Evolutionary conservation across 306 rosid species (phyloP).

Genomic region (Oemleria cerasiformis): DNA sequence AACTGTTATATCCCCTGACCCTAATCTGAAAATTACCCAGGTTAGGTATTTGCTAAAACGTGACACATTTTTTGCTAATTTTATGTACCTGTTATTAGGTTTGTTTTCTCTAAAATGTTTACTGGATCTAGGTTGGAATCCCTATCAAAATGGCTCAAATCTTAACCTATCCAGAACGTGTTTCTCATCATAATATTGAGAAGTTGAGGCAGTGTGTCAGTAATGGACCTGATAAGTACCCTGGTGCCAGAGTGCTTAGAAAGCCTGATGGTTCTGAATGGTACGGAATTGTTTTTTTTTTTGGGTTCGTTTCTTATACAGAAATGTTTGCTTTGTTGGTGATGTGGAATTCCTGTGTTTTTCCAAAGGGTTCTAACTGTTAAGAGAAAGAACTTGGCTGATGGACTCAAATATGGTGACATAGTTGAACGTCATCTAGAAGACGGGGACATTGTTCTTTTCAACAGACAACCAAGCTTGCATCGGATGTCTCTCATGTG

Average conservation of each 20-base stretch:
- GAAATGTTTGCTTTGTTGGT: constrained; percentile 19
- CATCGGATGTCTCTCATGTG: constrained; percentile 98
- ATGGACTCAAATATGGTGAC: constrained; percentile 72
- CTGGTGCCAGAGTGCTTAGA: constrained; percentile 71
- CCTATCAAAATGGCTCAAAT: constrained; percentile 93
- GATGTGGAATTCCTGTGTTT: constrained; percentile 23
- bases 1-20: constrained; percentile 97
- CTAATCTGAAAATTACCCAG: constrained; percentile 91
- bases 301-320: constrained; percentile 7
- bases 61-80: constrained; percentile 8
- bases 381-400: constrained; percentile 59
- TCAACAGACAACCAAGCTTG: constrained; percentile 94
- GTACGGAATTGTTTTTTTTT: constrained; percentile 33
- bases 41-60: constrained; percentile 33
- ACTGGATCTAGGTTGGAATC: constrained; percentile 69
- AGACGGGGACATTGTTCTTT: constrained; percentile 91
- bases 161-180: constrained; percentile 86
- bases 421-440: constrained; percentile 91
- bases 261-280: constrained; percentile 51
- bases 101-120: constrained; percentile 17
- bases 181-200: constrained; percentile 78
- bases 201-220: constrained; percentile 86
- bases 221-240: constrained; percentile 91
- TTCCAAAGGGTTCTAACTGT: constrained; percentile 46
- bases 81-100: constrained; percentile 8